Evolutionary conservation across 495 filamentous ascomycete species (phyloP), one percentile per base, ranked within the genome.

Genomic region (Clohesyomyces aquaticus): DNA sequence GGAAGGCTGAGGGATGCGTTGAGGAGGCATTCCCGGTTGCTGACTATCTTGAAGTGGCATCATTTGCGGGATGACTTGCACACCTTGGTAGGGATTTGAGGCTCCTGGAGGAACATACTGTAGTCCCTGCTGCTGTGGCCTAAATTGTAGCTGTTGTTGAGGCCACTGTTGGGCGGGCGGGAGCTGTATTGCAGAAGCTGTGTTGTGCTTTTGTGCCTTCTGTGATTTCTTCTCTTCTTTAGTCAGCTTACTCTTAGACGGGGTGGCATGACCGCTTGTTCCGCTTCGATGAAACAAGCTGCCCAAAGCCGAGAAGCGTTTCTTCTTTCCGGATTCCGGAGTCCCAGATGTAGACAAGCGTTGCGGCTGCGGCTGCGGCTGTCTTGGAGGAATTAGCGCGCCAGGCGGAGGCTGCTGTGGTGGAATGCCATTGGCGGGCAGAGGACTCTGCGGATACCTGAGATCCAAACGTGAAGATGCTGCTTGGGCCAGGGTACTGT

Each of bases 231-330:
- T 65, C 25, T 64, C 68, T 22, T 67, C 60, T 28, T 67, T 70
- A n/a, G 55, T 42, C 38, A 60, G 23, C 53, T 66, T 69, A 8
- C 22, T 21, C 23, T 66, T 69, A 8, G 46, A 12, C 1, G 61
- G 50, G 8, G 28, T 38, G 4, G 52, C 26, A 50, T 65, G 51
- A 8, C 47, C 59, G 16, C 57, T 65, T 14, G 67, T 48, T 38
- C 50, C 38, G 19, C 29, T 55, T 3, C 68, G 66, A 45, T 66
- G 55, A 46, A 76, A 76, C 1, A 76, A 43, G 19, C 54, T 63
- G 4, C 77, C 74, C 26, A 82, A 65, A 11, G 71, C 71, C 1
- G 79, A 82, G 55, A 82, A 81, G 27, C 79, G 70, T 35, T 77
- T 80, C 65, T 82, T 83, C 73, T 81, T 82, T 16, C 75, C 71